These are phyloP conservation scores for Fusarium sp. DNA, from an alignment of 2,329 filamentous ascomycete genomes.

Conservation along the genomic window DNA sequence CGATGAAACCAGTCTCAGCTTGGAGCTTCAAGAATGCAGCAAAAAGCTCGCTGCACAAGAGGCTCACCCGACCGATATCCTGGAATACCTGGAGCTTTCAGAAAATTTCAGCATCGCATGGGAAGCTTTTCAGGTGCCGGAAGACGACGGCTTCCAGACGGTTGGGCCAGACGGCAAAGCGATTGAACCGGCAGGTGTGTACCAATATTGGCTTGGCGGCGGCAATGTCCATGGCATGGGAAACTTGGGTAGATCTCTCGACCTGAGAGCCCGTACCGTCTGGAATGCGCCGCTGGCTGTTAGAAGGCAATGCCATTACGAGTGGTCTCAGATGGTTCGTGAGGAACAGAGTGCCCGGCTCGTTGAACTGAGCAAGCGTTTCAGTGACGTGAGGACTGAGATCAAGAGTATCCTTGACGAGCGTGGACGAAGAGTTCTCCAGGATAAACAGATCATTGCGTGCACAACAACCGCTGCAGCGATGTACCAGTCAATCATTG, in stretches of 20 bases:
- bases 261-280: slow-evolving; percentile 46
- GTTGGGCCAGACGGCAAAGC: slow-evolving; percentile 58
- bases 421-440: slow-evolving; percentile 54
- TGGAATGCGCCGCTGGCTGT: slow-evolving; percentile 60
- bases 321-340: slow-evolving; percentile 58
- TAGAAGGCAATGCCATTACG: slow-evolving; percentile 48
- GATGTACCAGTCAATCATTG: slow-evolving; percentile 65
- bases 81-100: slow-evolving; percentile 61
- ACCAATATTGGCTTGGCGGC: slow-evolving; percentile 30
- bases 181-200: slow-evolving; percentile 44
- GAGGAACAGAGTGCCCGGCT: slow-evolving; percentile 61
- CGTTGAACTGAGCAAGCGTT: slow-evolving; percentile 48
- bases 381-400: slow-evolving; percentile 52
- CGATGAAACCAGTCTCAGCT: background rate
- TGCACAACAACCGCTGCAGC: slow-evolving; percentile 78
- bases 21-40: slow-evolving; percentile 42
- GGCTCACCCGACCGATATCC: slow-evolving; percentile 42
- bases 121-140: slow-evolving; percentile 64
- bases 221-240: background rate
- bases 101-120: slow-evolving; percentile 61
- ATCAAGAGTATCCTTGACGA: slow-evolving; percentile 57
- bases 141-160: slow-evolving; percentile 54
- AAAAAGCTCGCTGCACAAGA: slow-evolving; percentile 8
- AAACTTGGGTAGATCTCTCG: slow-evolving; percentile 23
- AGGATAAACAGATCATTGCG: slow-evolving; percentile 68